Percentiles rank a stretch among this genome's conserved stretches.
Evolutionary conservation across 495 filamentous ascomycete genomes (phyloP).

Genomic region (Penicillium herquei): DNA sequence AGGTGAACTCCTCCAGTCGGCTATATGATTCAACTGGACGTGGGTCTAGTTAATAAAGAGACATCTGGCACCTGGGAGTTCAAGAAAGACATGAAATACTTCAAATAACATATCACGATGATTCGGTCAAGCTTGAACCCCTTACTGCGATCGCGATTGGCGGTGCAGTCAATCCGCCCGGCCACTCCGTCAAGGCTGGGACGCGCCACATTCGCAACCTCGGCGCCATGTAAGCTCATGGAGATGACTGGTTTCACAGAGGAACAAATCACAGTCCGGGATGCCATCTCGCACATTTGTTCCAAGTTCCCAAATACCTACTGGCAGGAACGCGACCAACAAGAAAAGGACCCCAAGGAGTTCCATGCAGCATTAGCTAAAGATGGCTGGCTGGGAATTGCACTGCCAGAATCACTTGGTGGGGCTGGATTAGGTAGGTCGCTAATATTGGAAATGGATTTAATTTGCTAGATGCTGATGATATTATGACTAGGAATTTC

Average conservation of each 20-base stretch:
- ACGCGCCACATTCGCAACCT: conserved; percentile 28
- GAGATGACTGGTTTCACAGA: conserved; percentile 69
- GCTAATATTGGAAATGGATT: not conserved
- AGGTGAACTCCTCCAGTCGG: not conserved
- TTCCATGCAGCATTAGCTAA: conserved; percentile 73
- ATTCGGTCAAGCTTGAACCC: conserved; percentile 15
- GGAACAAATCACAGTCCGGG: conserved; percentile 67
- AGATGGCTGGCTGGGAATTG: conserved; percentile 82
- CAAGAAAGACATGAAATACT: not conserved
- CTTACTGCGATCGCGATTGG: conserved; percentile 10
- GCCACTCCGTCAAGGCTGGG: not conserved
- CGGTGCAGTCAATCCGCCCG: not conserved
- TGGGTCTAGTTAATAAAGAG: not conserved
- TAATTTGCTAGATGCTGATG: not conserved
- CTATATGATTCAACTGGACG: conserved; percentile 1
- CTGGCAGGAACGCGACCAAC: conserved; percentile 69
- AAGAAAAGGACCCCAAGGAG: conserved; percentile 65
- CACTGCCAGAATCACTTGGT: conserved; percentile 68
- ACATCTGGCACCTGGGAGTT: not conserved
- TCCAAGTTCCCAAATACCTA: conserved; percentile 61
- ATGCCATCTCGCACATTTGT: conserved; percentile 68
- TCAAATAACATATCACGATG: conserved; percentile 9
- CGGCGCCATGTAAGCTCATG: conserved; percentile 52
- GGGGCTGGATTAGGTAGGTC: conserved; percentile 67
- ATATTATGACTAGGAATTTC: conserved; percentile 50